phyloP scores from a whole-genome alignment of 2,329 filamentous ascomycete genomes.

The Hymenoscyphus infarciens region DNA sequence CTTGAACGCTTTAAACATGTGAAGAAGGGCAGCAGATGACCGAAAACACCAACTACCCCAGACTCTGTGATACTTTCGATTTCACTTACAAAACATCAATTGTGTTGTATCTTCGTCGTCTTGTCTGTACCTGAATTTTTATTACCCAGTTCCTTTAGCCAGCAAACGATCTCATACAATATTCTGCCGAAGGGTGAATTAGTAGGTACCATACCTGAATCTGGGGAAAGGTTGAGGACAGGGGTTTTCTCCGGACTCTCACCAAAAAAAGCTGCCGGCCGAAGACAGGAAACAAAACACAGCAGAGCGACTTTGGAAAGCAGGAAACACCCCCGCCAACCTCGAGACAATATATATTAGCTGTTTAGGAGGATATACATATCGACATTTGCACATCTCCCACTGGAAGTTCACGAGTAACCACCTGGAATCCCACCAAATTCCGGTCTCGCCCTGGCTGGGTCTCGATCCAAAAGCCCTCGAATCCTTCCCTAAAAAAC shows the following conservation, averaged over 20 bases:
- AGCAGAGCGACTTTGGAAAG: background rate
- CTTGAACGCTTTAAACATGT: background rate
- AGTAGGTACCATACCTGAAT: background rate
- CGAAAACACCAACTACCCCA: background rate
- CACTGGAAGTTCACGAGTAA: background rate
- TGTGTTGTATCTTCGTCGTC: background rate
- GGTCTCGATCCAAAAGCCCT: background rate
- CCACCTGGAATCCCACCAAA: background rate
- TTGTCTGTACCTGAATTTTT: background rate
- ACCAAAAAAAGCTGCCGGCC: background rate
- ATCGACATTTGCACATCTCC: background rate
- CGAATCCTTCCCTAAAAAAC: background rate
- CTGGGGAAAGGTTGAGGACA: conserved; percentile 3
- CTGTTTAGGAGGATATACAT: background rate
- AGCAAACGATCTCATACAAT: background rate
- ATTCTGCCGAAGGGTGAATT: background rate
- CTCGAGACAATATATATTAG: background rate
- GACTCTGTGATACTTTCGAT: background rate
- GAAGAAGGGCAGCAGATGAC: conserved; percentile 1
- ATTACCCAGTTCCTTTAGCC: background rate
- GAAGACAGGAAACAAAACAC: background rate
- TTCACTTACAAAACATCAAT: background rate
- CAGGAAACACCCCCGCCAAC: background rate
- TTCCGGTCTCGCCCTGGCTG: no score
- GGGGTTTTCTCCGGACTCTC: background rate